These are phyloP conservation scores for Sonneratia caseolaris DNA, from an alignment of 345 rosid species.

Conservation along the genomic window DNA sequence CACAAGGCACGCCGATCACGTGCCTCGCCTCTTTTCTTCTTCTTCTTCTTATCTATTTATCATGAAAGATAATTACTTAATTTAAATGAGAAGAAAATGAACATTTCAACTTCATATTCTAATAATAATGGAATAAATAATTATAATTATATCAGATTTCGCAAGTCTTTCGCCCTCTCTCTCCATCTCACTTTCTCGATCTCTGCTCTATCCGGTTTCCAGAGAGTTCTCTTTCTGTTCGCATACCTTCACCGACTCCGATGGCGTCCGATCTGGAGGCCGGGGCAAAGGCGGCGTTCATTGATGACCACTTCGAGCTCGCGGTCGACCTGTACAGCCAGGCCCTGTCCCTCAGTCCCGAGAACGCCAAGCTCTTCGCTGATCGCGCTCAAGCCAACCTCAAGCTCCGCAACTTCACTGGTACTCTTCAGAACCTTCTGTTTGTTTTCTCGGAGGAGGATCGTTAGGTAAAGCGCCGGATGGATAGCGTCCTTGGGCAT, in stretches of 20 bases:
- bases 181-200: no score
- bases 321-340: conserved; percentile 70
- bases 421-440: conserved; percentile 17
- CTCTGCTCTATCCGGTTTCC: neutral
- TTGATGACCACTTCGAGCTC: conserved; percentile 81
- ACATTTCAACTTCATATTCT: no score
- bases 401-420: conserved; percentile 64
- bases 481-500: neutral
- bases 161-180: no score
- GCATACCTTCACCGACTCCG: neutral
- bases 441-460: neutral
- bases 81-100: no score
- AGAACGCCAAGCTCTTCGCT: conserved; percentile 52
- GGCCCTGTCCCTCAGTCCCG: conserved; percentile 61
- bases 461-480: neutral
- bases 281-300: conserved; percentile 82
- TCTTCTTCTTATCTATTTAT: no score
- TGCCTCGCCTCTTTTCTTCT: no score
- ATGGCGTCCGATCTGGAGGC: conserved; percentile 66
- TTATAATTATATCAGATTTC: no score
- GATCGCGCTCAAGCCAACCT: conserved; percentile 91
- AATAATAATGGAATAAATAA: no score
- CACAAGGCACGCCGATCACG: no score
- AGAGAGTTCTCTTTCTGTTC: no score
- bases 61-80: no score